Evolutionary conservation across 495 filamentous ascomycete species (phyloP).

Genomic region (Penicillium diatomitis): DNA sequence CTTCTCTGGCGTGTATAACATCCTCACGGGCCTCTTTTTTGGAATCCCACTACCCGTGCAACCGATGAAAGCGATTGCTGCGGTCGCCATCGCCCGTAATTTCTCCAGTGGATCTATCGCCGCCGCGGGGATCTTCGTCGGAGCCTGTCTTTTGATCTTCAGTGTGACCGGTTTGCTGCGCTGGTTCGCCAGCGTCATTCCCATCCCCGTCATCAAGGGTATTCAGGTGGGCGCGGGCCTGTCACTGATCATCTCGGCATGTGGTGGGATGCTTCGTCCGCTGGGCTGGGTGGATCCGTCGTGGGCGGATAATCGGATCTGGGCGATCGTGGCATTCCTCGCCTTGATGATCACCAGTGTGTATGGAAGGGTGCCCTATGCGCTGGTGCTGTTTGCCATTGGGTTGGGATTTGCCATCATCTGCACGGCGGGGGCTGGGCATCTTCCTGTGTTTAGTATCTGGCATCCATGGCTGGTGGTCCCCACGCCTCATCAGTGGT

Average conservation of each 20-base stretch:
- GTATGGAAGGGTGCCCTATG: slow-evolving; percentile 60
- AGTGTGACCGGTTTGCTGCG: slow-evolving; percentile 65
- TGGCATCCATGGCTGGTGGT: slow-evolving; percentile 39
- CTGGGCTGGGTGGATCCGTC: slow-evolving; percentile 49
- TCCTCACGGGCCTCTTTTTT: slow-evolving; percentile 70
- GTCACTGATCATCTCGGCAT: slow-evolving; percentile 65
- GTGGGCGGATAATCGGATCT: slow-evolving; percentile 63
- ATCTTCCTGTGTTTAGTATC: slow-evolving; percentile 39
- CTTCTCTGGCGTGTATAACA: slow-evolving; percentile 79
- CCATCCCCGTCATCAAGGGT: slow-evolving; percentile 80
- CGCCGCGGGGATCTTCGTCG: slow-evolving; percentile 71
- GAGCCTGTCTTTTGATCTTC: slow-evolving; percentile 60
- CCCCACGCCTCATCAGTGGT: slow-evolving; percentile 38
- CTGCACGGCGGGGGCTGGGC: slow-evolving; percentile 19
- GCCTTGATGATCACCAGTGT: slow-evolving; percentile 54
- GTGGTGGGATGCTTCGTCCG: slow-evolving; percentile 49
- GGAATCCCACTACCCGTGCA: slow-evolving; percentile 82
- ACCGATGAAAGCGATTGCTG: slow-evolving; percentile 88
- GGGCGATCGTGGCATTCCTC: slow-evolving; percentile 61
- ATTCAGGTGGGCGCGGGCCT: slow-evolving; percentile 90
- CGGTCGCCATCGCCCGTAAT: slow-evolving; percentile 63
- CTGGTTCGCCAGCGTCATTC: slow-evolving; percentile 62
- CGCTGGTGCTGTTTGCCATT: slow-evolving; percentile 57
- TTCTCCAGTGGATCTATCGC: slow-evolving; percentile 60
- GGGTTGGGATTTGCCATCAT: slow-evolving; percentile 51